A percentile compares a stretch with the other conserved stretches of the same genome.
phyloP scores from a whole-genome alignment of 2,329 filamentous ascomycete genomes.

The Diaporthe ilicicola region DNA sequence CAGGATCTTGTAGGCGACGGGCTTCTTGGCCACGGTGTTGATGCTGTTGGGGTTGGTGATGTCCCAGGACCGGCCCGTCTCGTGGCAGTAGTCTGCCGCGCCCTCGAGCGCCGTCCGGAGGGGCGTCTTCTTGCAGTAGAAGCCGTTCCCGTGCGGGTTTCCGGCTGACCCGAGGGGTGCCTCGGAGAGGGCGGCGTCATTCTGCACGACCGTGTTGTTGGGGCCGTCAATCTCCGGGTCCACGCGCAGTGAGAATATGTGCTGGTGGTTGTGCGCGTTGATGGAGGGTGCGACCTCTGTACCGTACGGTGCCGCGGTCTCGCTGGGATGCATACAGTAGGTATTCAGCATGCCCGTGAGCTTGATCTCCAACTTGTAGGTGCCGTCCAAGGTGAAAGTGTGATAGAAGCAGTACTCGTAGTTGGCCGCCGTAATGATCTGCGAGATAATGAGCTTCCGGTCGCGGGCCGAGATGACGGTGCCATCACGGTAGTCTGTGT shows the following conservation, averaged over 20 bases:
- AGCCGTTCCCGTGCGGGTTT: conserved; percentile 91
- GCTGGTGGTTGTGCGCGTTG: conserved; percentile 96
- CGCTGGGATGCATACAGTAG: conserved; percentile 80
- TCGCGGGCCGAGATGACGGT: conserved; percentile 86
- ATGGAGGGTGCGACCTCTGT: conserved; percentile 90
- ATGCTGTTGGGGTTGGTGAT: conserved; percentile 84
- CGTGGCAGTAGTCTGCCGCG: conserved; percentile 82
- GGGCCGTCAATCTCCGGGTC: conserved; percentile 88
- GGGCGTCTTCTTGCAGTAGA: conserved; percentile 85
- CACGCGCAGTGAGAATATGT: conserved; percentile 89
- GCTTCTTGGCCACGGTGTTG: conserved; percentile 86
- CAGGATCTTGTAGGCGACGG: conserved; percentile 87
- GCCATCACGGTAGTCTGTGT: conserved; percentile 93
- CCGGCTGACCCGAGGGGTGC: conserved; percentile 81
- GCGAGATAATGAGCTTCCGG: conserved; percentile 85
- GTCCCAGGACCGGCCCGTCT: conserved; percentile 86
- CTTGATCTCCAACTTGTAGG: conserved; percentile 90
- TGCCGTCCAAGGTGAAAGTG: conserved; percentile 93
- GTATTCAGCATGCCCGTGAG: conserved; percentile 94
- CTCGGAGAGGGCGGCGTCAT: conserved; percentile 75
- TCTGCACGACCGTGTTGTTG: conserved; percentile 84
- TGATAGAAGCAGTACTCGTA: conserved; percentile 87
- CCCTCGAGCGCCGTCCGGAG: conserved; percentile 74
- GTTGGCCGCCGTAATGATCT: conserved; percentile 95
- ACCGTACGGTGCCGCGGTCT: conserved; percentile 87